A percentile compares a stretch with the other conserved stretches of the same genome.
These are phyloP conservation scores for Daucus carota DNA, from an alignment of 129 eudicot genomes.

Conservation along the genomic window DH1_v3.0 NC_030386.2:27828501-27829000, in stretches of 20 bases:
- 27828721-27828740: slow-evolving; percentile 31
- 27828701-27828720: slow-evolving; percentile 41
- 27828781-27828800: slow-evolving; percentile 59
- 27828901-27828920: slow-evolving; percentile 44
- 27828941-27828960: slow-evolving; percentile 21
- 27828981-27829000: slow-evolving; percentile 31
- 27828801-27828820: slow-evolving; percentile 70
- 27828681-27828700: slow-evolving; percentile 41
- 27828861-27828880: slow-evolving; percentile 17
- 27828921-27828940: slow-evolving; percentile 14
- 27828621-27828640: slow-evolving; percentile 62
- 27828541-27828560: slow-evolving; percentile 51
- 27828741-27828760: slow-evolving; percentile 51
- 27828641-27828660: slow-evolving; percentile 59
- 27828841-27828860: slow-evolving; percentile 36
- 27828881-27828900: slow-evolving; percentile 20
- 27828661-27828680: slow-evolving; percentile 33
- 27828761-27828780: slow-evolving; percentile 36
- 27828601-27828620: slow-evolving; percentile 49
- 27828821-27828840: slow-evolving; percentile 70
- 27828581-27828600: slow-evolving; percentile 61
- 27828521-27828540: slow-evolving; percentile 44
- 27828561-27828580: slow-evolving; percentile 64
- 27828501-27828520: slow-evolving; percentile 59
- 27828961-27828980: slow-evolving; percentile 19